Conservation (phyloP, 2,329 filamentous ascomycete genomes). For the Podosphaera xanthii region DNA sequence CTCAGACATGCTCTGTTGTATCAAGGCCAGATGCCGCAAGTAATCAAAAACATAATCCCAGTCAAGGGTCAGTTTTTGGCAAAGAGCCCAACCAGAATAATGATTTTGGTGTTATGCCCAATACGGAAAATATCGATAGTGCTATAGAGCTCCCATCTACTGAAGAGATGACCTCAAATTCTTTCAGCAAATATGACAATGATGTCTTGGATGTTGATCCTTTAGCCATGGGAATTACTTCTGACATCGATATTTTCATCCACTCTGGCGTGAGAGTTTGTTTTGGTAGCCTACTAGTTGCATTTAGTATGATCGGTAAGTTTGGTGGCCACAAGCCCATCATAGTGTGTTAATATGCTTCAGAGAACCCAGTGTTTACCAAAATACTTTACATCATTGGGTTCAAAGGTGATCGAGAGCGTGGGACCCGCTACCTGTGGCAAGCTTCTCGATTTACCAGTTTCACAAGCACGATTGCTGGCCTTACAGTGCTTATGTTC, state of each 20-base stretch:
- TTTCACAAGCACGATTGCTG: slow-evolving; percentile 78
- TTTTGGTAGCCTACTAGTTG: slow-evolving; percentile 63
- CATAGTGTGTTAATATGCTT: not conserved
- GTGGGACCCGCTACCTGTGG: slow-evolving; percentile 75
- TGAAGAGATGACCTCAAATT: not conserved
- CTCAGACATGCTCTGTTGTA: slow-evolving; percentile 4
- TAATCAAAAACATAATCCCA: not conserved
- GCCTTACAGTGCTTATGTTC: slow-evolving; percentile 58
- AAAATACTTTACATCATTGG: slow-evolving; percentile 71
- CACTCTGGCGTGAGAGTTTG: slow-evolving; percentile 77
- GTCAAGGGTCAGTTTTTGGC: not conserved
- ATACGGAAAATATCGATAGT: not conserved
- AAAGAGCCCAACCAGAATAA: not conserved
- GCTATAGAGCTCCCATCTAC: not conserved
- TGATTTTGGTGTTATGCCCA: too few relatives aligned
- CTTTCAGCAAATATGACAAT: slow-evolving; percentile 3
- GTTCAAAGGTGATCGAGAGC: slow-evolving; percentile 68
- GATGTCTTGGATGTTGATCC: slow-evolving; percentile 16
- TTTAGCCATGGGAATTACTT: slow-evolving; percentile 39
- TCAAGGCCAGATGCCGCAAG: not conserved
- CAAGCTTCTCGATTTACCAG: slow-evolving; percentile 66
- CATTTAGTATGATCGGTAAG: slow-evolving; percentile 56
- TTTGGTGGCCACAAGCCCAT: not conserved
- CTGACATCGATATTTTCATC: slow-evolving; percentile 67
- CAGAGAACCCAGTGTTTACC: slow-evolving; percentile 58